phyloP scores from a whole-genome alignment of 305 asterid species.

The Fraxinus baroniana region DNA sequence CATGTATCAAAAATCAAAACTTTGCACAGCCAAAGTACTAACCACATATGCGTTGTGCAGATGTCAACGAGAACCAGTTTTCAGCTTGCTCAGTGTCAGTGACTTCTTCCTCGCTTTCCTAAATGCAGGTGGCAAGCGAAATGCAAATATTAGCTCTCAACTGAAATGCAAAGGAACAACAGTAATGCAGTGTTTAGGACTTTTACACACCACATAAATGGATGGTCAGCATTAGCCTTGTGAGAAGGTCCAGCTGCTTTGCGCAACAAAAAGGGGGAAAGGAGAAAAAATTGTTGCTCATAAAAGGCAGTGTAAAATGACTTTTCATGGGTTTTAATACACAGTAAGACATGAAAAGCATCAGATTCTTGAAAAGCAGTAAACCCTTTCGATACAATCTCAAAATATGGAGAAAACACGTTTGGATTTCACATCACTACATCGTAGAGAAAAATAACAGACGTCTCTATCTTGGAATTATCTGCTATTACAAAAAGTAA shows the following conservation, averaged over 20 bases:
- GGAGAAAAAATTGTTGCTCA: neutral
- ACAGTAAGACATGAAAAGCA: neutral
- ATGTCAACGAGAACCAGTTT: constrained; percentile 57
- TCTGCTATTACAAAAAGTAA: neutral
- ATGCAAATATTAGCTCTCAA: constrained; percentile 7
- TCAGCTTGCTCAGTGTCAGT: constrained; percentile 60
- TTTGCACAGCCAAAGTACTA: constrained; percentile 23
- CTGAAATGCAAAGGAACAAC: neutral
- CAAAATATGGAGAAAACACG: neutral
- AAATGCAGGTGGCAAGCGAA: constrained; percentile 10
- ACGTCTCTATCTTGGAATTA: neutral
- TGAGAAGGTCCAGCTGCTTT: neutral
- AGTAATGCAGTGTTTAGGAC: neutral
- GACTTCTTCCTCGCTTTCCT: constrained; percentile 62
- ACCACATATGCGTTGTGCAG: constrained; percentile 64
- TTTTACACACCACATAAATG: neutral
- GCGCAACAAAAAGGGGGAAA: neutral
- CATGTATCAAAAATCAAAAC: neutral
- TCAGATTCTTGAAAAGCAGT: neutral
- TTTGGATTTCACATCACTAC: neutral
- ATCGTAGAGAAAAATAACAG: neutral
- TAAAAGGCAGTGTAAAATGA: neutral
- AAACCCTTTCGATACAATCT: neutral
- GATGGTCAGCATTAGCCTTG: neutral
- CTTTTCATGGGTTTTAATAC: neutral